Evolutionary conservation across 768 basidiomycete genomes (phyloP).

Genomic region (Candolleomyces efflorescens): DNA sequence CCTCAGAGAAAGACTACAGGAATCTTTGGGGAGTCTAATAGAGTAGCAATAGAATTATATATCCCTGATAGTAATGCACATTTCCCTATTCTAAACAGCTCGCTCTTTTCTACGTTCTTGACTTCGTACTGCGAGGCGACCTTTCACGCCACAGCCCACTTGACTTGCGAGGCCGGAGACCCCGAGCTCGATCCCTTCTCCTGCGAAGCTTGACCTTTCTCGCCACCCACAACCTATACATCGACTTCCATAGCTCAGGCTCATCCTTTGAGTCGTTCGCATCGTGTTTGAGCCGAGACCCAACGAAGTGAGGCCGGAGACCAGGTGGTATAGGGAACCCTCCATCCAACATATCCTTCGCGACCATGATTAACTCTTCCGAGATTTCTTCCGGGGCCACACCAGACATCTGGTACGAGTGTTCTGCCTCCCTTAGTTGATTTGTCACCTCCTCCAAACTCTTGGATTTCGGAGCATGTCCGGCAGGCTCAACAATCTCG

Average conservation of each 20-base stretch:
- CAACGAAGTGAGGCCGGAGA: conserved; percentile 15
- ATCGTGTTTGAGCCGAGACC: not conserved
- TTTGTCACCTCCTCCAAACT: not conserved
- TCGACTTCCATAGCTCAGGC: not conserved
- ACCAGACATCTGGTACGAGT: conserved; percentile 2
- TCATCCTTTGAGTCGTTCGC: not conserved
- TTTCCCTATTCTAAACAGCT: not conserved
- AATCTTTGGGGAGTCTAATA: not conserved
- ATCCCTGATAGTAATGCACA: not conserved
- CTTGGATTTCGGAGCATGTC: conserved; percentile 7
- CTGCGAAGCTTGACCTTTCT: not conserved
- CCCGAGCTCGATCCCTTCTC: too few species aligned
- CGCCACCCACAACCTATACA: not conserved
- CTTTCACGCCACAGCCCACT: too few species aligned
- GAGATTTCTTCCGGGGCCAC: not conserved
- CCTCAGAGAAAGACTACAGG: not conserved
- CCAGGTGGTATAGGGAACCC: conserved; percentile 16
- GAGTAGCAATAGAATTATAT: not conserved
- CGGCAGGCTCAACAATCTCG: conserved; percentile 35
- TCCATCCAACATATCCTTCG: conserved; percentile 12
- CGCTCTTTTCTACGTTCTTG: not conserved
- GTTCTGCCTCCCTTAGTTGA: not conserved
- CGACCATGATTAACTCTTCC: conserved; percentile 11
- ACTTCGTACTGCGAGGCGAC: not conserved
- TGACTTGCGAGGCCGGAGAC: too few species aligned